These are phyloP conservation scores for Lentinula boryana DNA, from an alignment of 768 basidiomycete genomes.

Conservation along the genomic window DNA sequence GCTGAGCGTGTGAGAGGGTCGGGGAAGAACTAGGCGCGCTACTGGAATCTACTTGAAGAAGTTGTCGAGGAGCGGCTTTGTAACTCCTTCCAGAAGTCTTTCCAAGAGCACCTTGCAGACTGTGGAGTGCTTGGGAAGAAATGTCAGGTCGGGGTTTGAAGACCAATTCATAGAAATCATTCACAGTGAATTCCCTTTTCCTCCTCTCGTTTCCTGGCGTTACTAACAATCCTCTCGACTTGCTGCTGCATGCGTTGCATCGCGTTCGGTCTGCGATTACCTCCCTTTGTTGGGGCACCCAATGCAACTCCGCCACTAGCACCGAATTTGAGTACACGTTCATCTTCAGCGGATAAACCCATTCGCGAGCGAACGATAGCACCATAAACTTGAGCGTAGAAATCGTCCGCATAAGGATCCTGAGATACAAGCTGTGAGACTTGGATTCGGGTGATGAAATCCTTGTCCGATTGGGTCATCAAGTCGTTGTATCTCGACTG, in stretches of 20 bases:
- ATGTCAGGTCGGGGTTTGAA: constrained; percentile 4
- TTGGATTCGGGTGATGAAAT: constrained; percentile 98
- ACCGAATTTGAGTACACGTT: constrained; percentile 81
- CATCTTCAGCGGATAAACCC: constrained; percentile 66
- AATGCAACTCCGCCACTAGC: constrained; percentile 81
- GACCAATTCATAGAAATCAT: constrained; percentile 6
- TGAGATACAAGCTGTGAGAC: constrained; percentile 96
- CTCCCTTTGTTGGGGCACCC: constrained; percentile 65
- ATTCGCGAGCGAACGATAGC: constrained; percentile 76
- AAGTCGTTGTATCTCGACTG: constrained; percentile 91
- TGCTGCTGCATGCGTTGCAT: constrained; percentile 94
- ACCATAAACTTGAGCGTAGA: constrained; percentile 95
- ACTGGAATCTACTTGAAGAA: constrained; percentile 77
- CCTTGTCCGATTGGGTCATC: constrained; percentile 98
- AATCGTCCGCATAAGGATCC: constrained; percentile 97
- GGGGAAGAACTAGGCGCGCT: constrained; percentile 33
- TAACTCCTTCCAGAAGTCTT: constrained; percentile 92
- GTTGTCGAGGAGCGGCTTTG: constrained; percentile 93
- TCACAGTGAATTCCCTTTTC: constrained; percentile 68
- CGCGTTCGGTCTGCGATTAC: constrained; percentile 69
- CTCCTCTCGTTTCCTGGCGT: constrained; percentile 80
- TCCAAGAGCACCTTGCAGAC: constrained; percentile 89
- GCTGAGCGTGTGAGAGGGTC: constrained; percentile 36
- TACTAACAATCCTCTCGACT: constrained; percentile 93
- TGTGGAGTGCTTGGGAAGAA: constrained; percentile 49